phyloP scores from a whole-genome alignment of 2,329 filamentous ascomycete species.

The Penicillium janthinellum region DNA sequence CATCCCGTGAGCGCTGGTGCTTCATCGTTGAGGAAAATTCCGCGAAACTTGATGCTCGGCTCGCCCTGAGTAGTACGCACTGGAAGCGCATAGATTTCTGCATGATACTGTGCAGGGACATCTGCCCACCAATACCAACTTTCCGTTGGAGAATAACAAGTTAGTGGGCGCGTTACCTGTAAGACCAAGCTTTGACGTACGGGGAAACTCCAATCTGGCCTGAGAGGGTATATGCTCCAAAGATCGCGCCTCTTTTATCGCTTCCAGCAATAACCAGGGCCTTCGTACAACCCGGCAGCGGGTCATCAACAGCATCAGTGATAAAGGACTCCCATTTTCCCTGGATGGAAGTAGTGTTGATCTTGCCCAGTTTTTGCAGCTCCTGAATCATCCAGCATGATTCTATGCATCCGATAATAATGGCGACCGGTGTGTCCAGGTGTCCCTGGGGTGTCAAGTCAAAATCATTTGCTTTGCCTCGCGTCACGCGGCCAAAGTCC shows the following conservation, averaged over 20 bases:
- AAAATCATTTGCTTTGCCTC: conserved; percentile 7
- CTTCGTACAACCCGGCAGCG: conserved; percentile 57
- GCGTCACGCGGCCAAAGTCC: conserved; percentile 15
- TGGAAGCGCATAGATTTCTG: conserved; percentile 58
- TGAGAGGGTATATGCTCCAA: conserved; percentile 69
- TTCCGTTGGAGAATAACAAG: neutral
- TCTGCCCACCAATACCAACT: conserved; percentile 69
- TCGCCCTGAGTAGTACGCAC: conserved; percentile 59
- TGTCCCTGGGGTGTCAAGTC: neutral
- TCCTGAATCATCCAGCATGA: conserved; percentile 11
- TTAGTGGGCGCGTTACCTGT: neutral
- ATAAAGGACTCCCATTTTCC: conserved; percentile 72
- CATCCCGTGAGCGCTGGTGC: conserved; percentile 68
- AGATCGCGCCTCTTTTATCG: conserved; percentile 69
- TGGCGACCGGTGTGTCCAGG: neutral
- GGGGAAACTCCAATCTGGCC: conserved; percentile 74
- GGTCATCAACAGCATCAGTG: conserved; percentile 60
- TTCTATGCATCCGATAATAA: conserved; percentile 16
- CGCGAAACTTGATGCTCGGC: conserved; percentile 67
- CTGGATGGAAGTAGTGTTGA: conserved; percentile 60
- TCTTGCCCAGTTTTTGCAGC: conserved; percentile 42
- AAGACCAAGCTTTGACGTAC: conserved; percentile 2
- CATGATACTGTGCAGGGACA: conserved; percentile 55
- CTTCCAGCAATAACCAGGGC: conserved; percentile 70
- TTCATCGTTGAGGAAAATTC: conserved; percentile 72